phyloP scores from a whole-genome alignment of 345 rosid genomes.

The Adansonia digitata region DNA sequence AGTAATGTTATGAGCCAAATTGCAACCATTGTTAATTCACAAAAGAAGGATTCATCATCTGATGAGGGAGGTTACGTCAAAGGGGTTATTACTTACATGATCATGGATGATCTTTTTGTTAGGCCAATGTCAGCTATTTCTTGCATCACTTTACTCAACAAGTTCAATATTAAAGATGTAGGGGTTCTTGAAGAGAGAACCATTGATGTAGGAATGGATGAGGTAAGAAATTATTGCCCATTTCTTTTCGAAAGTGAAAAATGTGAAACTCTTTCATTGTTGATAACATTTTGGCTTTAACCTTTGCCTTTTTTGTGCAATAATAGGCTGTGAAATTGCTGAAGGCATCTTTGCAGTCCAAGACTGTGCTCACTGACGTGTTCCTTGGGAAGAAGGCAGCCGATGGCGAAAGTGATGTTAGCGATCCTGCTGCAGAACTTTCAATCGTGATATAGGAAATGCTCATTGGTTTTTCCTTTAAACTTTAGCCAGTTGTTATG shows the following conservation, averaged over 20 bases:
- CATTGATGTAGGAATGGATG: constrained; percentile 12
- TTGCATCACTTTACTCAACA: constrained; percentile 10
- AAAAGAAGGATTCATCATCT: neutral
- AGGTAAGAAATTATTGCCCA: constrained; percentile 10
- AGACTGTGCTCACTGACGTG: neutral
- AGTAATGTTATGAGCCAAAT: neutral
- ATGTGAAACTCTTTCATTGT: neutral
- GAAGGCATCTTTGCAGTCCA: neutral
- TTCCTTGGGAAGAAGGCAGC: neutral
- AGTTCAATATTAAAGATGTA: constrained; percentile 16
- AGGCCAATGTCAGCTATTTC: constrained; percentile 27
- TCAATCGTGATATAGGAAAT: neutral
- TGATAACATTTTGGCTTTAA: neutral
- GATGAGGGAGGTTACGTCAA: constrained; percentile 30
- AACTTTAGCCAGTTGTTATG: neutral
- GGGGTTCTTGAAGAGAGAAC: constrained; percentile 12
- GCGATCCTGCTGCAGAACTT: neutral
- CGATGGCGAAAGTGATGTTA: neutral
- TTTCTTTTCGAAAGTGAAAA: neutral
- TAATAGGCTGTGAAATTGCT: constrained; percentile 4
- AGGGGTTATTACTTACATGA: constrained; percentile 24
- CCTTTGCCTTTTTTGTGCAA: neutral
- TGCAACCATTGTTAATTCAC: neutral
- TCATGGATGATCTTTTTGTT: constrained; percentile 29
- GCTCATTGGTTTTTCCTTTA: neutral